These are phyloP conservation scores for Sextonia rubra DNA, from an alignment of 164 flowering plant species.

Conservation along the genomic window DNA sequence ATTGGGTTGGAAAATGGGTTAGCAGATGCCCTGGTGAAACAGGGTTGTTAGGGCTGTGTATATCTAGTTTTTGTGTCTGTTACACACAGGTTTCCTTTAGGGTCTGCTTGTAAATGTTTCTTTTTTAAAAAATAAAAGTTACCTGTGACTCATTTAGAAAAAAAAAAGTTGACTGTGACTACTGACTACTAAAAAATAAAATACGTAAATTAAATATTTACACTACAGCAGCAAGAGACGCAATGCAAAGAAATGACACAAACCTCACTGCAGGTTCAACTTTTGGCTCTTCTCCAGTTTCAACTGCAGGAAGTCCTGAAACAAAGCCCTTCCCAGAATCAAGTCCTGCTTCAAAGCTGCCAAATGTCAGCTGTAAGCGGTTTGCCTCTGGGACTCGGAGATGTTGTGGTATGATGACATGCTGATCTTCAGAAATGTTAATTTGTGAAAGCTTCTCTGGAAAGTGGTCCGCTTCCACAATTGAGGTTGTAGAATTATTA, in stretches of 20 bases:
- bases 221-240: no score
- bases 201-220: no score
- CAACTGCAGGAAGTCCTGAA: constrained; percentile 33
- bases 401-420: constrained; percentile 85
- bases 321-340: constrained; percentile 31
- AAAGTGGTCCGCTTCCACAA: constrained; percentile 30
- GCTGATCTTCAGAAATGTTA: constrained; percentile 49
- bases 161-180: no score
- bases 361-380: constrained; percentile 67
- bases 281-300: constrained; percentile 31
- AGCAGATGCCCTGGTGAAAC: no score
- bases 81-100: no score
- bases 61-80: no score
- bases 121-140: no score
- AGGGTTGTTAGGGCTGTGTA: no score
- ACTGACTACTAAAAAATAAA: no score
- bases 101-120: no score
- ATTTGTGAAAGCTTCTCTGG: constrained; percentile 50
- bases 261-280: constrained; percentile 57
- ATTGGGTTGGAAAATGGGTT: no score
- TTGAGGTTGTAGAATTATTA: constrained; percentile 33
- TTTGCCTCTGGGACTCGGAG: constrained; percentile 82
- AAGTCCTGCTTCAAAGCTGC: constrained; percentile 70
- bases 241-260: constrained; percentile 10
- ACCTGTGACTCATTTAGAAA: no score